Conservation (phyloP, 1,284 basidiomycete species). For the Coniferiporia sulphurascens region DNA sequence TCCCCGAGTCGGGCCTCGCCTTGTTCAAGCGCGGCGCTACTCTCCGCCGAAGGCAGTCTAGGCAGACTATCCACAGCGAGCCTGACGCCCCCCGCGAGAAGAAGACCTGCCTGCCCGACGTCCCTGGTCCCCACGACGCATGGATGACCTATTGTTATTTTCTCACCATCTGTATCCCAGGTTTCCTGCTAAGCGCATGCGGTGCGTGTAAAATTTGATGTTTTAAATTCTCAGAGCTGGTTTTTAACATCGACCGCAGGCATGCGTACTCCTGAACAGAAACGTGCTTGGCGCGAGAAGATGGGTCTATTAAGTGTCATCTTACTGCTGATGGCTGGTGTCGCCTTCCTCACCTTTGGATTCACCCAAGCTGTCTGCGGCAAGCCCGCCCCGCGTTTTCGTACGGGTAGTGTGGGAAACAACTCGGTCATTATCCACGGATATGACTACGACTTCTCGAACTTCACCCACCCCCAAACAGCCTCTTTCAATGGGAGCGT, state of each 20-base stretch:
- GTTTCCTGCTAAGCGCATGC: slow-evolving; percentile 61
- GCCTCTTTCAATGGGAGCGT: slow-evolving; percentile 69
- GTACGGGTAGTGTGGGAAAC: slow-evolving; percentile 72
- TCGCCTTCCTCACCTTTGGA: slow-evolving; percentile 99
- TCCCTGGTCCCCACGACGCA: slow-evolving; percentile 83
- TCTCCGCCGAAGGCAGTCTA: slow-evolving; percentile 63
- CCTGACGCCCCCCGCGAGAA: slow-evolving; percentile 38
- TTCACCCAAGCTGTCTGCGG: slow-evolving; percentile 96
- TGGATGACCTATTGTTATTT: slow-evolving; percentile 98
- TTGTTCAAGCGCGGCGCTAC: slow-evolving; percentile 82
- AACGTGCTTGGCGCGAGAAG: slow-evolving; percentile 98
- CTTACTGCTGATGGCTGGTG: slow-evolving; percentile 77
- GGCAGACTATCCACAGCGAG: slow-evolving; percentile 34
- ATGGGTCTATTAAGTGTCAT: slow-evolving; percentile 90
- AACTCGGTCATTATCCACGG: slow-evolving; percentile 92
- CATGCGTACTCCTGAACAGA: slow-evolving; percentile 88
- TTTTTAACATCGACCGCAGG: slow-evolving; percentile 41
- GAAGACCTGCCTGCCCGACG: slow-evolving; percentile 60
- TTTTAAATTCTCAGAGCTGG: slow-evolving; percentile 15
- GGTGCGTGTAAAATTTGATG: slow-evolving; percentile 41
- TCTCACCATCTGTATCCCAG: slow-evolving; percentile 81
- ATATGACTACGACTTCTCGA: slow-evolving; percentile 86
- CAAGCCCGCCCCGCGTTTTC: slow-evolving; percentile 74
- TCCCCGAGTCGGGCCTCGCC: slow-evolving; percentile 82
- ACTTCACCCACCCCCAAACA: slow-evolving; percentile 77